Conservation (phyloP, 2,329 filamentous ascomycete genomes). For the Hypomyces perniciosus region DNA sequence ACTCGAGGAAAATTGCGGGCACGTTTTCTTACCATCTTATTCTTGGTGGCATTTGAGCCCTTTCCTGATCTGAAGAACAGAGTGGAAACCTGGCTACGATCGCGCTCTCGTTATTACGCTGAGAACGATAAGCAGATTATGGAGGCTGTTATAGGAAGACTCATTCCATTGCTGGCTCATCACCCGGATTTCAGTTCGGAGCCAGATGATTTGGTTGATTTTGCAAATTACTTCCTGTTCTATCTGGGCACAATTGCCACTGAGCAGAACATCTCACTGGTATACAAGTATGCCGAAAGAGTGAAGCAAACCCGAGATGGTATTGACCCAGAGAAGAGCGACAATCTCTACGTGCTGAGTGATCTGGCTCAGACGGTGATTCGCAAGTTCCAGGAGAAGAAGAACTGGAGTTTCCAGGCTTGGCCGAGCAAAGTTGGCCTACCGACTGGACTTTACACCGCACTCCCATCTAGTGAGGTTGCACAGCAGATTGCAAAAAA, state of each 20-base stretch:
- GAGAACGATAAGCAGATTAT: slow-evolving; percentile 58
- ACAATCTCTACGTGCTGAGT: slow-evolving; percentile 77
- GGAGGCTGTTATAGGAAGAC: slow-evolving; percentile 73
- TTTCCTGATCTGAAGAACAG: slow-evolving; percentile 63
- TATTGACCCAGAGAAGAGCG: slow-evolving; percentile 60
- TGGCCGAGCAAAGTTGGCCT: slow-evolving; percentile 76
- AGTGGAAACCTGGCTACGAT: slow-evolving; percentile 83
- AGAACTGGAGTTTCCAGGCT: slow-evolving; percentile 78
- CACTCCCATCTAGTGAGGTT: slow-evolving; percentile 67
- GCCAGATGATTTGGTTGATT: slow-evolving; percentile 66
- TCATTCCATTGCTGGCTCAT: slow-evolving; percentile 84
- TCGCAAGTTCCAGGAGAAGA: slow-evolving; percentile 77
- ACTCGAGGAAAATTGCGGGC: slow-evolving; percentile 62
- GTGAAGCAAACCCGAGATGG: slow-evolving; percentile 86
- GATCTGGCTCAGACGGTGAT: slow-evolving; percentile 81
- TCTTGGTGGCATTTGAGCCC: slow-evolving; percentile 88
- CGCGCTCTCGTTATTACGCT: slow-evolving; percentile 62
- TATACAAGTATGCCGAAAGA: slow-evolving; percentile 87
- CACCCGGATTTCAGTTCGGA: slow-evolving; percentile 79
- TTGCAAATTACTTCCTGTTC: slow-evolving; percentile 83
- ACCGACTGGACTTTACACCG: slow-evolving; percentile 70
- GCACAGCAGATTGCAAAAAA: slow-evolving; percentile 84
- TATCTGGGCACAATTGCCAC: slow-evolving; percentile 79
- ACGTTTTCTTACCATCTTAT: slow-evolving; percentile 85
- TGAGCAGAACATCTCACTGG: slow-evolving; percentile 79